Percentiles rank a stretch among this genome's conserved stretches.
Evolutionary conservation across 148 eudicot species (phyloP).

Genomic region (Rhododendron molle): DNA sequence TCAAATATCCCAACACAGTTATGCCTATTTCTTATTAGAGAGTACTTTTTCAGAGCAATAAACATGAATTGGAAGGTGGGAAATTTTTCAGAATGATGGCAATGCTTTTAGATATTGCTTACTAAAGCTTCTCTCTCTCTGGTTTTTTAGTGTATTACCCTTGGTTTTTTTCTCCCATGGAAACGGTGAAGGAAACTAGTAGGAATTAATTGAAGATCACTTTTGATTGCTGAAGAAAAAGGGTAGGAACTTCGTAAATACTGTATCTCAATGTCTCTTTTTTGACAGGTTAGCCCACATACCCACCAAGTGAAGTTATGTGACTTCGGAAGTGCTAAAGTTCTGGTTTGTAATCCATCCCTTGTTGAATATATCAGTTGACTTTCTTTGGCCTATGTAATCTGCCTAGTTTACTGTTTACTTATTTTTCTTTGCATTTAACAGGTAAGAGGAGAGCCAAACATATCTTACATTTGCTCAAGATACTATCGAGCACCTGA

Average conservation of each 20-base stretch:
- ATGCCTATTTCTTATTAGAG: background rate
- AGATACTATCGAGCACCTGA: constrained; percentile 92
- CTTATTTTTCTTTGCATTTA: constrained; percentile 4
- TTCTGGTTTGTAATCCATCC: constrained; percentile 45
- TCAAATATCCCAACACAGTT: background rate
- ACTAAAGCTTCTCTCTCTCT: background rate
- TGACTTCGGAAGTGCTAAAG: constrained; percentile 96
- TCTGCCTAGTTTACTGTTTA: background rate
- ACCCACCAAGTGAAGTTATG: constrained; percentile 81
- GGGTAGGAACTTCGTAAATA: background rate
- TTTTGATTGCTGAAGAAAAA: background rate
- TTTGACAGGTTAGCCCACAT: constrained; percentile 72
- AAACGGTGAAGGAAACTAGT: background rate
- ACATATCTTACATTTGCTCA: constrained; percentile 86
- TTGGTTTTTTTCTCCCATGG: background rate
- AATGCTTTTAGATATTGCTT: background rate
- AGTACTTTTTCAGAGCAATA: background rate
- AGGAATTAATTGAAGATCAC: background rate
- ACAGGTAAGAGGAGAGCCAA: constrained; percentile 92
- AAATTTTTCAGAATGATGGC: background rate
- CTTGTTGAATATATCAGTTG: background rate
- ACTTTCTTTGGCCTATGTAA: background rate
- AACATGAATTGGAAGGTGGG: background rate
- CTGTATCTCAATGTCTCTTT: background rate
- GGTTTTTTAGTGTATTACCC: background rate